A percentile compares a stretch with the other conserved stretches of the same genome.
phyloP scores from a whole-genome alignment of 78 protist genomes.

The Dictyostelium discoideum region dicty_2.7 NC_007088.5:7001501-7002000 shows the following conservation, averaged over 20 bases:
- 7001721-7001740: too few species aligned
- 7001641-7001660: not conserved
- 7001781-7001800: not conserved
- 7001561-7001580: not conserved
- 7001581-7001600: not conserved
- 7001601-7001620: not conserved
- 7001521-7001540: too few species aligned
- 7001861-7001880: slow-evolving; percentile 7
- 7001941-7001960: not conserved
- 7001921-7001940: not conserved
- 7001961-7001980: not conserved
- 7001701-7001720: not conserved
- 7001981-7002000: not conserved
- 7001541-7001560: too few species aligned
- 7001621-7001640: not conserved
- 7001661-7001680: not conserved
- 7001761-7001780: not conserved
- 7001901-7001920: not conserved
- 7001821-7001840: not conserved
- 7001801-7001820: not conserved
- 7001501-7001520: not conserved
- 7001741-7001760: not conserved
- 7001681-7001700: not conserved
- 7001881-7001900: not conserved
- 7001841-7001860: slow-evolving; percentile 1